Evolutionary conservation across 805 yeast genomes (phyloP), one percentile per base, ranked within the genome.

Genomic region (Cyberlindnera galapagoensis): DNA sequence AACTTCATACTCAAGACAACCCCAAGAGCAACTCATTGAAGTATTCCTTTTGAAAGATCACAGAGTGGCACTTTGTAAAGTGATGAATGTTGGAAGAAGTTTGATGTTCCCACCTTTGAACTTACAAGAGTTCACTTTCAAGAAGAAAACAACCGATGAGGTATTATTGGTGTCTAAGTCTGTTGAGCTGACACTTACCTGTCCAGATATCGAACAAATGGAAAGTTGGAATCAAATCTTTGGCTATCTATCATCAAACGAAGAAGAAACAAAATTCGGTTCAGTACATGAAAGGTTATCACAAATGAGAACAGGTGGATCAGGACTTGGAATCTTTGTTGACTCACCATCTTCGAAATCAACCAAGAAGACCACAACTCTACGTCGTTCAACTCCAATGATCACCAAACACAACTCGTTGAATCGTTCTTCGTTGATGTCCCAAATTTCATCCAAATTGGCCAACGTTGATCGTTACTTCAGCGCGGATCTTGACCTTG

Each of bases 151-250:
- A 27, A 21, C 6, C 6, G 19, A 30, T 5, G 7, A 10, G 22
- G 8, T 39, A 31, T 4, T 31, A 19, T 14, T 30, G 26, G 5
- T 12, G 12, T 6, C 26, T 24, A 33, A 30, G 22, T 33, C 31
- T 7, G 33, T 24, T 6, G 22, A 30, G 4, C 20, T 42, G 16
- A 41, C 23, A 4, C 21, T 50, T 14, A 42, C 35, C 24, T 50
- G 55, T 32, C 53, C 52, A 15, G 53, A 48, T 8, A 18, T 22
- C 1, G 35, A 37, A 10, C 55, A 50, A 22, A 43, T 43, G 43
- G 19, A 37, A 8, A 38, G 40, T 16, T 50, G 55, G 55, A 48
- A 44, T 25, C 29, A 35, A 5, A 24, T 34, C 18, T 11, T 25
- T 5, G 38, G 28, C 18, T 25, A 19, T 19, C 11, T 28, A 12